A percentile compares a stretch with the other conserved stretches of the same genome.
These are phyloP conservation scores for Beauveria brongniartii DNA, from an alignment of 2,329 filamentous ascomycete genomes.

Conservation along the genomic window DNA sequence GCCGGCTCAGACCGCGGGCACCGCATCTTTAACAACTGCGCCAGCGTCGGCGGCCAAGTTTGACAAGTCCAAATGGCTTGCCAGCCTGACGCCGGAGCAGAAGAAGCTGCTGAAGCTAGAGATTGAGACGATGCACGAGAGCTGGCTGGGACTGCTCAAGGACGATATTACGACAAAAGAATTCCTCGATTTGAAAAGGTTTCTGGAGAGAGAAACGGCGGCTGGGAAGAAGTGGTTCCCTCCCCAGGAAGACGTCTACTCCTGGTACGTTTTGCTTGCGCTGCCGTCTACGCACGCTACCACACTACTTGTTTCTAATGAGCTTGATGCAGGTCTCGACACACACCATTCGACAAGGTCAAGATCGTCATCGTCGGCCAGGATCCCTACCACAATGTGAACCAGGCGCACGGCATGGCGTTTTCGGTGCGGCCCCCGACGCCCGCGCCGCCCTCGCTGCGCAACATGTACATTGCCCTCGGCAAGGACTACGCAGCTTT, in stretches of 20 bases:
- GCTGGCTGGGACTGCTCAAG: slow-evolving; percentile 83
- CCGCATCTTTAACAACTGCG: slow-evolving; percentile 19
- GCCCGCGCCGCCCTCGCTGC: slow-evolving; percentile 77
- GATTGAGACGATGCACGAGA: slow-evolving; percentile 84
- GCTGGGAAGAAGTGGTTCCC: slow-evolving; percentile 77
- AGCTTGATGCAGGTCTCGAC: slow-evolving; percentile 66
- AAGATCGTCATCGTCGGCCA: slow-evolving; percentile 93
- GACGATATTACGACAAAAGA: slow-evolving; percentile 72
- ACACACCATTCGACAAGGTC: slow-evolving; percentile 80
- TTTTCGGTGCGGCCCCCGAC: slow-evolving; percentile 92
- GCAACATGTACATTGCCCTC: slow-evolving; percentile 87
- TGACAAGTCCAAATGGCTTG: slow-evolving; percentile 86
- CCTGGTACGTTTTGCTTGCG: slow-evolving; percentile 55
- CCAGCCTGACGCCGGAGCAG: slow-evolving; percentile 70
- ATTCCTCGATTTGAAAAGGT: slow-evolving; percentile 82
- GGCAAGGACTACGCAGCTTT: slow-evolving; percentile 84
- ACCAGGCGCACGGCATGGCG: slow-evolving; percentile 92
- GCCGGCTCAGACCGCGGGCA: slow-evolving; percentile 23
- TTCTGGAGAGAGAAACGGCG: slow-evolving; percentile 69
- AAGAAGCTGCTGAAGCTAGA: slow-evolving; percentile 76
- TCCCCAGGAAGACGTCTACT: slow-evolving; percentile 82
- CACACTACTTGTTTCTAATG: slow-evolving; percentile 13
- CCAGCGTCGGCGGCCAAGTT: slow-evolving; percentile 48
- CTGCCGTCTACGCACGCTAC: background rate
- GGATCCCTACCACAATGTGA: slow-evolving; percentile 92